Evolutionary conservation across 2,329 filamentous ascomycete species (phyloP).

Genomic region (Lasiodiplodia gonubiensis): DNA sequence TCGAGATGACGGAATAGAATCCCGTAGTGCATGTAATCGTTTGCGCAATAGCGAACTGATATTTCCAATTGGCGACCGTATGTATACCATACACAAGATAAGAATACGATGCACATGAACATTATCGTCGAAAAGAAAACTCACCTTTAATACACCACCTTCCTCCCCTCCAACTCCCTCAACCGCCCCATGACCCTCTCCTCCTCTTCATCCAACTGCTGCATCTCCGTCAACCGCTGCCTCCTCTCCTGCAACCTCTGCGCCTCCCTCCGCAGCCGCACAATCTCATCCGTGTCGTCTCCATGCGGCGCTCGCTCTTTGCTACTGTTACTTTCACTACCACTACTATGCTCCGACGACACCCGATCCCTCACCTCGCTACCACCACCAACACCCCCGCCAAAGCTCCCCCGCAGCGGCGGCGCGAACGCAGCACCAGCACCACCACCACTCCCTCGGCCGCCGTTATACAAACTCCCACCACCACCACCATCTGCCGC

Average conservation of each 20-base stretch:
- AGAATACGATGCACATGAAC: too few species aligned
- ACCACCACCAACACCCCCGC: not conserved
- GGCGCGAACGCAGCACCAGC: not conserved
- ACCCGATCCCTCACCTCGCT: not conserved
- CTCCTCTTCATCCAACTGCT: conserved; percentile 13
- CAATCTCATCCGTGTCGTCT: conserved; percentile 6
- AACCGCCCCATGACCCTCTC: conserved; percentile 5
- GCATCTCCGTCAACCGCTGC: conserved; percentile 7
- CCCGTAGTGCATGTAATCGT: too few species aligned
- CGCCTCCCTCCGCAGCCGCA: conserved; percentile 1
- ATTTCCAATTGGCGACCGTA: too few species aligned
- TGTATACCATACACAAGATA: too few species aligned
- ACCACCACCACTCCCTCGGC: too few species aligned
- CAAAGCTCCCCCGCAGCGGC: not conserved
- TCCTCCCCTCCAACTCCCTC: conserved; percentile 12
- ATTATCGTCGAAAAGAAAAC: too few species aligned
- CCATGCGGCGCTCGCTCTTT: not conserved
- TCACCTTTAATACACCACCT: not conserved
- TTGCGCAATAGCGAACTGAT: too few species aligned
- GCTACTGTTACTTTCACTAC: not conserved
- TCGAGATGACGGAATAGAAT: too few species aligned
- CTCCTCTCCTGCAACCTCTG: conserved; percentile 4
- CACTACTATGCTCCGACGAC: not conserved
- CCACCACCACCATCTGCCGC: too few species aligned
- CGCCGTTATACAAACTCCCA: too few species aligned